Percentiles rank a stretch among this genome's conserved stretches.
phyloP scores from a whole-genome alignment of 148 eudicot genomes.

The Chenopodium quinoa region DNA sequence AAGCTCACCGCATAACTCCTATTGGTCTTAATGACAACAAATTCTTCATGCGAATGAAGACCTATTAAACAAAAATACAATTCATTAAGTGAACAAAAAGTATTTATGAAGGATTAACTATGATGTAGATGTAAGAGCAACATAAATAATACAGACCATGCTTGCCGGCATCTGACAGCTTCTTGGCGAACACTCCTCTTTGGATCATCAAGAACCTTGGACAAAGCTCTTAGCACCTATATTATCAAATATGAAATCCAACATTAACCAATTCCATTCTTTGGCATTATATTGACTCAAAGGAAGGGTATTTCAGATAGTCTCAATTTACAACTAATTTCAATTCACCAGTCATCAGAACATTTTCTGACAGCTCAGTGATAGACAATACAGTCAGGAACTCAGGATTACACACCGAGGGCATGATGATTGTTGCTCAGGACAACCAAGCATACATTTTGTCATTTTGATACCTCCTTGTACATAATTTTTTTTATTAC shows the following conservation, averaged over 20 bases:
- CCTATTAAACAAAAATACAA: slow-evolving; percentile 34
- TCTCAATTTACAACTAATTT: background rate
- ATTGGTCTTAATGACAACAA: background rate
- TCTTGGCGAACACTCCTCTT: slow-evolving; percentile 85
- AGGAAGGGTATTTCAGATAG: background rate
- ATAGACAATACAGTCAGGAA: background rate
- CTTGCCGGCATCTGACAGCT: slow-evolving; percentile 89
- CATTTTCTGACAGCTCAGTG: background rate
- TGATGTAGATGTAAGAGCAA: background rate
- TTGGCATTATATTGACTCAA: background rate
- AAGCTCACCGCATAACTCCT: background rate
- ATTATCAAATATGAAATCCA: slow-evolving; percentile 2
- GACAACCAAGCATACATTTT: background rate
- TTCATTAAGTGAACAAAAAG: background rate
- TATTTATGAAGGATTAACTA: background rate
- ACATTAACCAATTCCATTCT: background rate
- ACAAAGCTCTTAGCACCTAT: slow-evolving; percentile 67
- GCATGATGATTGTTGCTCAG: background rate
- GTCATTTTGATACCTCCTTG: background rate
- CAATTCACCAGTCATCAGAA: background rate
- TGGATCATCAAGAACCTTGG: slow-evolving; percentile 86
- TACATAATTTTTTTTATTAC: too few relatives aligned
- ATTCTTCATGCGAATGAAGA: slow-evolving; percentile 45
- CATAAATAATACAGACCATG: slow-evolving; percentile 52
- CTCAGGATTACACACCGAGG: background rate